Percentiles rank a stretch among this genome's conserved stretches.
These are phyloP conservation scores for Eruca vesicaria DNA, from an alignment of 441 rosid species.

Conservation along the genomic window DNA sequence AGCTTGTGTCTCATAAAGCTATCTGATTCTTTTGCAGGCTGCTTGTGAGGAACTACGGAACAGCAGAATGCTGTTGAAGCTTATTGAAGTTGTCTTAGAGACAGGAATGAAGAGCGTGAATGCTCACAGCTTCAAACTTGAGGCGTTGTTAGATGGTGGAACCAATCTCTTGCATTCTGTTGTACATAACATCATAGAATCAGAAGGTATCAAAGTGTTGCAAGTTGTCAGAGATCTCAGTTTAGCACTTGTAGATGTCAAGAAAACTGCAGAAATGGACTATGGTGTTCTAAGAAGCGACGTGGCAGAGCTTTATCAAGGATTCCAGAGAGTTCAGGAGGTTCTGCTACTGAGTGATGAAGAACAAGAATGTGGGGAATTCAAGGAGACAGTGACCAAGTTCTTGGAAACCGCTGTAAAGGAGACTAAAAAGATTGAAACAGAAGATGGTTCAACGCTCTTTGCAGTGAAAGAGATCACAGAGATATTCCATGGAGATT, in stretches of 20 bases:
- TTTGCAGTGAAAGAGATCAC: slow-evolving; percentile 39
- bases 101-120: slow-evolving; percentile 83
- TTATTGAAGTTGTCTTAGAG: slow-evolving; percentile 77
- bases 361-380: slow-evolving; percentile 5
- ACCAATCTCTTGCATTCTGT: slow-evolving; percentile 76
- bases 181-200: slow-evolving; percentile 69
- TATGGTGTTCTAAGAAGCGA: slow-evolving; percentile 33
- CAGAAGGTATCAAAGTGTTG: slow-evolving; percentile 50
- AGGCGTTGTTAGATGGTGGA: slow-evolving; percentile 70
- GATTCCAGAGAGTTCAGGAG: slow-evolving; percentile 18
- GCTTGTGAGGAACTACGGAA: slow-evolving; percentile 82
- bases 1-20: background rate
- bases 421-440: slow-evolving; percentile 34
- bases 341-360: slow-evolving; percentile 15
- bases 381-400: slow-evolving; percentile 31
- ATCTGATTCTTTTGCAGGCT: slow-evolving; percentile 41
- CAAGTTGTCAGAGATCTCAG: slow-evolving; percentile 30
- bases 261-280: slow-evolving; percentile 40
- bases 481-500: slow-evolving; percentile 39
- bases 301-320: slow-evolving; percentile 24
- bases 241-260: slow-evolving; percentile 35
- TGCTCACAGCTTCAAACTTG: slow-evolving; percentile 81
- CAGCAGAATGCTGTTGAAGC: slow-evolving; percentile 70
- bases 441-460: slow-evolving; percentile 25
- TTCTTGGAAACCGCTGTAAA: slow-evolving; percentile 33